A percentile compares a stretch with the other conserved stretches of the same genome.
phyloP scores from a whole-genome alignment of 257 asterid genomes.

The Nemophila menziesii region DNA sequence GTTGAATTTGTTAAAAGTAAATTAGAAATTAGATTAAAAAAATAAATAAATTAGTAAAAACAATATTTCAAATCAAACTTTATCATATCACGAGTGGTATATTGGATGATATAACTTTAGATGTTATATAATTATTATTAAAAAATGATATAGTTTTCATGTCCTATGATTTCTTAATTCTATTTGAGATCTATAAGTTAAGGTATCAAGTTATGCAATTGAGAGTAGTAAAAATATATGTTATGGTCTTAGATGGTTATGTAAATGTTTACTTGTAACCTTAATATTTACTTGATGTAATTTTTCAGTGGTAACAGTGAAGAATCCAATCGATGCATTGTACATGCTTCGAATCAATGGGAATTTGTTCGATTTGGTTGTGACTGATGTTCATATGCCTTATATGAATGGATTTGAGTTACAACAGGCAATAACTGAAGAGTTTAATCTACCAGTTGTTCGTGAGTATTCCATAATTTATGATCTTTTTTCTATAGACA shows the following conservation, averaged over 20 bases:
- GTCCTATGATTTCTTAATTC: no score
- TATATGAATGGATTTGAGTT: constrained; percentile 44
- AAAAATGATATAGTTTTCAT: no score
- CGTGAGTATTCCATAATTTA: constrained; percentile 19
- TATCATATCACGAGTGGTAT: no score
- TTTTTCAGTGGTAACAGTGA: constrained; percentile 38
- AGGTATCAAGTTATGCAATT: background rate
- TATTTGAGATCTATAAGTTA: no score
- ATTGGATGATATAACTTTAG: no score
- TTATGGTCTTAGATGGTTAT: background rate
- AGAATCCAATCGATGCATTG: constrained; percentile 34
- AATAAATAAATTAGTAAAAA: no score
- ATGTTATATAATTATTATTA: no score
- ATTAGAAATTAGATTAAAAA: no score
- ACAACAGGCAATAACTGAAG: constrained; percentile 28
- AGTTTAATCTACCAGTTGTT: constrained; percentile 43
- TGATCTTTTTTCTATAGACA: no score
- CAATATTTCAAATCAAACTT: no score
- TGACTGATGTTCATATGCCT: constrained; percentile 41
- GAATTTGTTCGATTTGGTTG: constrained; percentile 31
- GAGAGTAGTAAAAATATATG: no score
- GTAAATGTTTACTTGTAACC: background rate
- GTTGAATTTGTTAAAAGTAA: no score
- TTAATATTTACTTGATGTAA: background rate
- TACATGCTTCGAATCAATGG: constrained; percentile 31